These are phyloP conservation scores for Actinidia chinensis DNA, from an alignment of 179 eudicot species.

Conservation along the genomic window DNA sequence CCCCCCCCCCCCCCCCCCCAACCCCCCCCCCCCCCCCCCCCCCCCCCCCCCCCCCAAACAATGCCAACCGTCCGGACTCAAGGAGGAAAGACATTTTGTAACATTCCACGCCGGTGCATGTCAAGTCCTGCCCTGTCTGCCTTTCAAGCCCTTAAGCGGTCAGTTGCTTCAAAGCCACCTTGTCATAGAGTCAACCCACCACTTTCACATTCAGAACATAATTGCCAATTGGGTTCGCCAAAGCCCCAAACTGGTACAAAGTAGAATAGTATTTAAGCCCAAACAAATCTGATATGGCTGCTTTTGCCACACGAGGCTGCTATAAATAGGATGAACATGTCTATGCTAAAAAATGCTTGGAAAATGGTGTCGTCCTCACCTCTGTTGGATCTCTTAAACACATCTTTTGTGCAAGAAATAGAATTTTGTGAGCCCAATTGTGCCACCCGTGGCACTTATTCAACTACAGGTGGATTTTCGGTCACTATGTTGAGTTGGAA, in stretches of 20 bases:
- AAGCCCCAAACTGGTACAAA: conserved; percentile 28
- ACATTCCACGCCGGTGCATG: conserved; percentile 33
- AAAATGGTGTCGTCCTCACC: conserved; percentile 34
- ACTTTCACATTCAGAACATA: conserved; percentile 38
- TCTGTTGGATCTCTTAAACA: conserved; percentile 24
- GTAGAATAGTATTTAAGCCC: conserved; percentile 29
- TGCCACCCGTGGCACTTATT: no score
- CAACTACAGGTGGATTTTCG: not conserved
- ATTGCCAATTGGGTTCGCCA: conserved; percentile 38
- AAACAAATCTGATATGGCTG: conserved; percentile 33
- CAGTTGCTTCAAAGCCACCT: conserved; percentile 32
- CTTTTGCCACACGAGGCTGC: conserved; percentile 23
- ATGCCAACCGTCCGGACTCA: not conserved
- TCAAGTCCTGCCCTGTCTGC: conserved; percentile 29
- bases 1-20: no score
- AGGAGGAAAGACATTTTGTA: conserved; percentile 36
- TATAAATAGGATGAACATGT: conserved; percentile 32
- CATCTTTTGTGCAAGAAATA: conserved; percentile 1
- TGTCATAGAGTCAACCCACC: conserved; percentile 37
- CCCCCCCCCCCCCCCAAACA: no score
- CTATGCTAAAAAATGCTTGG: conserved; percentile 34
- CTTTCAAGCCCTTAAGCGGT: conserved; percentile 25
- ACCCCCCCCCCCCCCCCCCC: no score
- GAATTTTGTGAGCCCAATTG: not conserved
- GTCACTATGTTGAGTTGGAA: not conserved